These are phyloP conservation scores for Colletotrichum trifolii DNA, from an alignment of 2,329 filamentous ascomycete species.

Conservation along the genomic window DNA sequence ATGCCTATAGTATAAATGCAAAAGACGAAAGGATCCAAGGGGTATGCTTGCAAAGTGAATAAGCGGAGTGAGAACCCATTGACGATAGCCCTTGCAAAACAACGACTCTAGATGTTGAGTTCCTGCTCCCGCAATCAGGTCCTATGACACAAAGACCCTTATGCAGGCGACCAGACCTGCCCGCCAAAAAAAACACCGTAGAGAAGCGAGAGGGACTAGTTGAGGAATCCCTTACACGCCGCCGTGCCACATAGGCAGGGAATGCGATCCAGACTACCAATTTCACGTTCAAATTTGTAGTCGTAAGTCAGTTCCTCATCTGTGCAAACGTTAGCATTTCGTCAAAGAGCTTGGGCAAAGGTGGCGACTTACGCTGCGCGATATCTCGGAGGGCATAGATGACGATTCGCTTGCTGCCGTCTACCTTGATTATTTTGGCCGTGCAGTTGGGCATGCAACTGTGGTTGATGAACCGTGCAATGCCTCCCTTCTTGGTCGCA, in stretches of 20 bases:
- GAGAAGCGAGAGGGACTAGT: slow-evolving; percentile 62
- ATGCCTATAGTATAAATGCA: slow-evolving; percentile 37
- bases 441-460: slow-evolving; percentile 99
- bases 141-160: slow-evolving; percentile 16
- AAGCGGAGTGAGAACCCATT: slow-evolving; percentile 22
- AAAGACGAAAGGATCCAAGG: slow-evolving; percentile 36
- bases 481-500: slow-evolving; percentile 97
- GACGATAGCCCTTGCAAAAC: slow-evolving; percentile 12
- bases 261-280: slow-evolving; percentile 93
- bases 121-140: slow-evolving; percentile 28
- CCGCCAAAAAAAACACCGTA: slow-evolving; percentile 33
- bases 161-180: slow-evolving; percentile 19
- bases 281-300: slow-evolving; percentile 99
- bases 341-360: background rate
- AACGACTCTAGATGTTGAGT: slow-evolving; percentile 26
- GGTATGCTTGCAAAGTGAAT: slow-evolving; percentile 35
- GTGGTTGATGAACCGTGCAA: slow-evolving; percentile 98
- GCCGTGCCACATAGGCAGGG: slow-evolving; percentile 96
- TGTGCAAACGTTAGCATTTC: slow-evolving; percentile 54
- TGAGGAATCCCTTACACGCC: slow-evolving; percentile 98
- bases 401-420: slow-evolving; percentile 97
- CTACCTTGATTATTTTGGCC: slow-evolving; percentile 98
- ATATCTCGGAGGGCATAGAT: slow-evolving; percentile 98
- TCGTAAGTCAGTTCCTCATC: slow-evolving; percentile 99
- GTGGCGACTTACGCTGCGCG: slow-evolving; percentile 79